These are phyloP conservation scores for Arabis alpina DNA, from an alignment of 345 rosid species.

Conservation along the genomic window DNA sequence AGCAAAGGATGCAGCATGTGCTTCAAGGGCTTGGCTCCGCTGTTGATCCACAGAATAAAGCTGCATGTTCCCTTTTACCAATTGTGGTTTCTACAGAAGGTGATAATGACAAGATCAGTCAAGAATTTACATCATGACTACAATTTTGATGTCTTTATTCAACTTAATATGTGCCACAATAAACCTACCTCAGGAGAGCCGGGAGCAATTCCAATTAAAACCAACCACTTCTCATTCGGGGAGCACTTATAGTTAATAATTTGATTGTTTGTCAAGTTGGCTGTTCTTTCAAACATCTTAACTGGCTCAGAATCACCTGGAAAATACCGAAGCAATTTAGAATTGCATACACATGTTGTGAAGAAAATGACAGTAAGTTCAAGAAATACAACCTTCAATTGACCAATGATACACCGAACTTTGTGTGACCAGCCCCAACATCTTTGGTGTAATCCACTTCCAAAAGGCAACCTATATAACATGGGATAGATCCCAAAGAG, in stretches of 20 bases:
- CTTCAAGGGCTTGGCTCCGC: slow-evolving; percentile 99
- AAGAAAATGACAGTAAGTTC: slow-evolving; percentile 15
- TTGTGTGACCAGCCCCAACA: slow-evolving; percentile 96
- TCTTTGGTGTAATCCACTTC: slow-evolving; percentile 95
- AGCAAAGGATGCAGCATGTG: slow-evolving; percentile 99
- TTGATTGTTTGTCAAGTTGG: slow-evolving; percentile 92
- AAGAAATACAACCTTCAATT: slow-evolving; percentile 71
- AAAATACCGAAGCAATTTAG: slow-evolving; percentile 22
- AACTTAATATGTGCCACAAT: slow-evolving; percentile 9
- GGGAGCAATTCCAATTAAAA: slow-evolving; percentile 96
- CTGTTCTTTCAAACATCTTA: slow-evolving; percentile 96
- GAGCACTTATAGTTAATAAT: slow-evolving; percentile 95
- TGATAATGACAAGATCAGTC: slow-evolving; percentile 19
- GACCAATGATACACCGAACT: slow-evolving; percentile 95
- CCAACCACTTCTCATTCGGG: slow-evolving; percentile 95
- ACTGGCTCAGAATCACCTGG: slow-evolving; percentile 96
- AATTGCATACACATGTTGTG: slow-evolving; percentile 14
- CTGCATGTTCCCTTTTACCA: slow-evolving; percentile 96
- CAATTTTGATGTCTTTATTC: slow-evolving; percentile 19
- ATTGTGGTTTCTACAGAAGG: slow-evolving; percentile 69
- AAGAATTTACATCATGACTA: slow-evolving; percentile 8
- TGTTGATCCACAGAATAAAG: slow-evolving; percentile 96
- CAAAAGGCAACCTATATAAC: slow-evolving; percentile 82
- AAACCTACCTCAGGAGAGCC: slow-evolving; percentile 90
- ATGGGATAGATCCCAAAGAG: slow-evolving; percentile 18